Percentiles rank a stretch among this genome's conserved stretches.
Evolutionary conservation across 1,284 basidiomycete species (phyloP).

Genomic region (Cryptococcus depauperatus): DNA sequence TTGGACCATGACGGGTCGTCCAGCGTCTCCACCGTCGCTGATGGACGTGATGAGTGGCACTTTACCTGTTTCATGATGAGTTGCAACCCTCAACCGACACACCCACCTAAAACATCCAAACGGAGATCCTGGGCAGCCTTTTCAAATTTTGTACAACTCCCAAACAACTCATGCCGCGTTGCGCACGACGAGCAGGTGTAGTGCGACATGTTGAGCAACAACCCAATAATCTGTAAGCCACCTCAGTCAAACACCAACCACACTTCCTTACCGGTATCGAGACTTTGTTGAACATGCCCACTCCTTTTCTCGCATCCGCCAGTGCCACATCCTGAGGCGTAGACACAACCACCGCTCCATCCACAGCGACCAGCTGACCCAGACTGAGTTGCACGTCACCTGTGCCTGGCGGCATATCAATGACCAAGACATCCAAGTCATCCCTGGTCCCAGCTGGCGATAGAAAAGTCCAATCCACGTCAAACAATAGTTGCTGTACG

Average conservation of each 20-base stretch:
- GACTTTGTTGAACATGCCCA: slow-evolving; percentile 87
- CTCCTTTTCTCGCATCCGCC: slow-evolving; percentile 84
- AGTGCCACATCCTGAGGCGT: slow-evolving; percentile 95
- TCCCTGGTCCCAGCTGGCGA: slow-evolving; percentile 20
- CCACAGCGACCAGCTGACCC: slow-evolving; percentile 78
- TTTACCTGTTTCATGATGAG: slow-evolving; percentile 41
- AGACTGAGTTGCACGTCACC: slow-evolving; percentile 91
- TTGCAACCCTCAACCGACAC: neutral
- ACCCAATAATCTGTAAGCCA: slow-evolving; percentile 63
- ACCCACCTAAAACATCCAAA: slow-evolving; percentile 62
- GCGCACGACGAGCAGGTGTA: slow-evolving; percentile 71
- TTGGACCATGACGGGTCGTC: slow-evolving; percentile 50
- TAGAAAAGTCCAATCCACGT: slow-evolving; percentile 76
- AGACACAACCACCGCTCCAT: slow-evolving; percentile 84
- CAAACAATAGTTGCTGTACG: slow-evolving; percentile 90
- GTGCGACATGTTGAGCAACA: slow-evolving; percentile 84
- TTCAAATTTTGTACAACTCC: slow-evolving; percentile 60
- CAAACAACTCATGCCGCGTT: slow-evolving; percentile 69
- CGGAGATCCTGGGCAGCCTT: slow-evolving; percentile 56
- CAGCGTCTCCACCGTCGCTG: slow-evolving; percentile 66
- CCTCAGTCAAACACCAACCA: neutral
- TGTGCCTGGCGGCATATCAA: slow-evolving; percentile 97
- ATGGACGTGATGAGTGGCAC: slow-evolving; percentile 74
- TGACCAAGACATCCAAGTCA: slow-evolving; percentile 71
- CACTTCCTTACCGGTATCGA: slow-evolving; percentile 68